Conservation (phyloP, 2,329 filamentous ascomycete genomes). For the Waltergamsia citrina region DNA sequence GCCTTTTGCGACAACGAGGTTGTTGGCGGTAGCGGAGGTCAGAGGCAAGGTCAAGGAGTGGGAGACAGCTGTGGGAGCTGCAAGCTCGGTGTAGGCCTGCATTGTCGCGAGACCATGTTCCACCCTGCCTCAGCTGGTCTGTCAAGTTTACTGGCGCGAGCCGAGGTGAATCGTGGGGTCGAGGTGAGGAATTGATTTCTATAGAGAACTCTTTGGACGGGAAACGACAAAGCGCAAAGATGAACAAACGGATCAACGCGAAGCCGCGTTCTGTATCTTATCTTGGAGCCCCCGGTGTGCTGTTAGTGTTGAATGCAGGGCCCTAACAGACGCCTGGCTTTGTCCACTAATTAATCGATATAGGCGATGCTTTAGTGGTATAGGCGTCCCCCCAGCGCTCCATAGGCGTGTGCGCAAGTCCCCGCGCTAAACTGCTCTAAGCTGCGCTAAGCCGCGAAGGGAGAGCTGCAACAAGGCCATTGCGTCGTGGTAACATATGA, state of each 20-base stretch:
- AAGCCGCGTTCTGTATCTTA: slow-evolving; percentile 3
- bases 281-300: not conserved
- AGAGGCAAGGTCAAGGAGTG: slow-evolving; percentile 77
- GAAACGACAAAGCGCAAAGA: not conserved
- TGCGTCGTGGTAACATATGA: not conserved
- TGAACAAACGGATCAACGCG: slow-evolving; percentile 7
- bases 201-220: not conserved
- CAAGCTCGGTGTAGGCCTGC: slow-evolving; percentile 97
- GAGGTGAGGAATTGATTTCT: not conserved
- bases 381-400: too few species aligned
- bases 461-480: not conserved
- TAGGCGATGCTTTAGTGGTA: too few species aligned
- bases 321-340: too few species aligned
- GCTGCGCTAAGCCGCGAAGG: not conserved
- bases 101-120: slow-evolving; percentile 42
- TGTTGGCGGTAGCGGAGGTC: slow-evolving; percentile 63
- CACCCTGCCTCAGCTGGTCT: slow-evolving; percentile 5
- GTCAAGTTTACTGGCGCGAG: not conserved
- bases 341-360: too few species aligned
- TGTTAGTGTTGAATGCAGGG: not conserved
- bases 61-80: slow-evolving; percentile 88
- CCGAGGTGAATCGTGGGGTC: not conserved
- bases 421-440: not conserved
- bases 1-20: slow-evolving; percentile 85
- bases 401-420: too few species aligned